These are phyloP conservation scores for Pascua sp. DNA, from an alignment of 1,284 basidiomycete genomes.

Conservation along the genomic window DNA sequence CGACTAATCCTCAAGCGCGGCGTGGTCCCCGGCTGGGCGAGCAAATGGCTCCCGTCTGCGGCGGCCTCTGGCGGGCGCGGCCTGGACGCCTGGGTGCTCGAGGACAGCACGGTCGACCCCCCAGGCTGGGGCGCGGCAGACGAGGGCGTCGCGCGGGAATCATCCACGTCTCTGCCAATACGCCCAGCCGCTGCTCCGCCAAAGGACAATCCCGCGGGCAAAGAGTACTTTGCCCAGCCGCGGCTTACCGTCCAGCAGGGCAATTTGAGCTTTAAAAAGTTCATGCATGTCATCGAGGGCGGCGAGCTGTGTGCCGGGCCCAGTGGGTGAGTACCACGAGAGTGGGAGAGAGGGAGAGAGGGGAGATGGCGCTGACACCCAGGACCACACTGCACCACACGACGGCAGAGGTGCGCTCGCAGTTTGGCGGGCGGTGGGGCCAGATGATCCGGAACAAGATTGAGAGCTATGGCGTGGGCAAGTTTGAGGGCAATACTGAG, in stretches of 20 bases:
- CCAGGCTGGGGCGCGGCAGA: conserved; percentile 27
- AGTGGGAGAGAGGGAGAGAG: neutral
- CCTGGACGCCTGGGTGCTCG: conserved; percentile 69
- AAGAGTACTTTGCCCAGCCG: conserved; percentile 26
- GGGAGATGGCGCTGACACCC: neutral
- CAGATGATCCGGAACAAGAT: conserved; percentile 42
- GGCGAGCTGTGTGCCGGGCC: conserved; percentile 41
- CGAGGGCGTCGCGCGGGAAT: neutral
- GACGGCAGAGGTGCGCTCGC: conserved; percentile 44
- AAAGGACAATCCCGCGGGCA: neutral
- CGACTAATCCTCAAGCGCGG: conserved; percentile 90
- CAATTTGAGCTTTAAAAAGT: conserved; percentile 48
- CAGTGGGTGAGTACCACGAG: conserved; percentile 30
- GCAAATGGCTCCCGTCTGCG: conserved; percentile 68
- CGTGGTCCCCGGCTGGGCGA: conserved; percentile 79
- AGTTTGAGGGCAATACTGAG: conserved; percentile 47
- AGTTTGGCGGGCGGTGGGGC: conserved; percentile 46
- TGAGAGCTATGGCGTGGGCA: conserved; percentile 45
- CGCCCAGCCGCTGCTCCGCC: neutral
- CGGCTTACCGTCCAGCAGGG: conserved; percentile 38
- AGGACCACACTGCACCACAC: conserved; percentile 44
- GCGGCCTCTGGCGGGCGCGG: conserved; percentile 56
- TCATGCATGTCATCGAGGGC: conserved; percentile 49
- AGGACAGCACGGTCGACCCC: conserved; percentile 74
- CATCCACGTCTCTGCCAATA: no score